Conservation (phyloP, 2,329 filamentous ascomycete species). For the Botrytis hyacinthi region DNA sequence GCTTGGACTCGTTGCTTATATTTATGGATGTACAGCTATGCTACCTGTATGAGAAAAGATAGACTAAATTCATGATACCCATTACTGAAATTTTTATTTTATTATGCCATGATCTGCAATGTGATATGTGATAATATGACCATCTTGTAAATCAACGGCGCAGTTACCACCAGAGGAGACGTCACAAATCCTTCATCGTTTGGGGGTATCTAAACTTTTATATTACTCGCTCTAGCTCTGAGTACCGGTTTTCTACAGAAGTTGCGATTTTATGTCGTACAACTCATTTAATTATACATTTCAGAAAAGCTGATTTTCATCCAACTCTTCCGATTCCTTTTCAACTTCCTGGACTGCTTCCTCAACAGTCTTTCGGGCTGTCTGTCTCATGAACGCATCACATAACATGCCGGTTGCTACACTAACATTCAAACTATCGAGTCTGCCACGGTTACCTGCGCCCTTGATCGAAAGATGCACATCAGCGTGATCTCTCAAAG, state of each 20-base stretch:
- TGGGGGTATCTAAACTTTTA: not conserved
- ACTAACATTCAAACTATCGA: conserved; percentile 93
- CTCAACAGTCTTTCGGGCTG: not conserved
- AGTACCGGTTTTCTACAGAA: not conserved
- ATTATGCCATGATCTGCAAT: not conserved
- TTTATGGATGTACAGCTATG: conserved; percentile 15
- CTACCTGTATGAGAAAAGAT: conserved; percentile 17
- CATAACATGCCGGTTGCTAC: conserved; percentile 80
- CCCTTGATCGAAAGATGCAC: conserved; percentile 63
- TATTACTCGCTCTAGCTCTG: not conserved
- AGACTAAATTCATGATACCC: conserved; percentile 22
- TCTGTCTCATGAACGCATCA: conserved; percentile 58
- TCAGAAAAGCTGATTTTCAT: conserved; percentile 17
- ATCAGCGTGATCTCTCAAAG: conserved; percentile 65
- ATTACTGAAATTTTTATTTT: not conserved
- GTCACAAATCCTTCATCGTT: not conserved
- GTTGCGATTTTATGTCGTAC: not conserved
- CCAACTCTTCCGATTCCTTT: conserved; percentile 1
- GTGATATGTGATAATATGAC: not conserved
- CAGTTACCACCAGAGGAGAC: not conserved
- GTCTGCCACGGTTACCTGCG: conserved; percentile 46
- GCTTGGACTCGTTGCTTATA: conserved; percentile 6
- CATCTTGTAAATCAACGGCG: not conserved
- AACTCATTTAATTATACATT: conserved; percentile 6
- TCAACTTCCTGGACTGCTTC: conserved; percentile 15